Evolutionary conservation across 1,284 basidiomycete species (phyloP), one percentile per base, ranked within the genome.

Genomic region (Sporisorium scitamineum): DNA sequence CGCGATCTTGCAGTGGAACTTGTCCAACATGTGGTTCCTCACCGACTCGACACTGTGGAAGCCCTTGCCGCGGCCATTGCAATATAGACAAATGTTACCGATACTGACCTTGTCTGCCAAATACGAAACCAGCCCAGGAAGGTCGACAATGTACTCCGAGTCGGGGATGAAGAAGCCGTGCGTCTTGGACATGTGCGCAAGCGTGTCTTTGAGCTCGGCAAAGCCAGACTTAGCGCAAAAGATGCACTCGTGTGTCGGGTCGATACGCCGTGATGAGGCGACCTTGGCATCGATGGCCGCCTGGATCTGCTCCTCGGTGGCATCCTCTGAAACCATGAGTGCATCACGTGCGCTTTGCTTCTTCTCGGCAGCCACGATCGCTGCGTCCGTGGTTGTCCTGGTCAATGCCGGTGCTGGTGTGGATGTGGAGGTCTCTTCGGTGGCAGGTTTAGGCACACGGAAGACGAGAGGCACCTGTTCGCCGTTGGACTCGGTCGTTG

Each of bases 111-210:
- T 97, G 87, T 98, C 94, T 4, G 94, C 94, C 8, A 99, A 90
- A 86, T 97, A 95, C 1, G 88, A 87, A 61, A 98, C 87, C 32
- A 99, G 89, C 3, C 96, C 97, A 1, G 90, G 77, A 31, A 93
- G 86, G 86, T 99, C 94, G 76, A 92, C 87, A 70, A 99, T 90
- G 85, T 93, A 96, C 48, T 97, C 94, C 42, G 90, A 90, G 77
- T 99, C 96, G 48, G 97, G 97, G 67, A 99, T 89, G 88, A 97
- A 98, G 89, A 99, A 99, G 27, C 94, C 94, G 86, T 99, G 97
- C 0, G 86, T 86, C 47, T 87, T 86, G 34, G 91, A 90, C 97
- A 99, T 99, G 88, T 99, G 97, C 0, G 88, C 87, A 22, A 97
- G 88, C 78, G 92, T 94, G 8, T 88, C 89, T 7, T 90, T 88